phyloP scores from a whole-genome alignment of 2,329 filamentous ascomycete genomes.

The Lasiodiplodia theobromae region DNA sequence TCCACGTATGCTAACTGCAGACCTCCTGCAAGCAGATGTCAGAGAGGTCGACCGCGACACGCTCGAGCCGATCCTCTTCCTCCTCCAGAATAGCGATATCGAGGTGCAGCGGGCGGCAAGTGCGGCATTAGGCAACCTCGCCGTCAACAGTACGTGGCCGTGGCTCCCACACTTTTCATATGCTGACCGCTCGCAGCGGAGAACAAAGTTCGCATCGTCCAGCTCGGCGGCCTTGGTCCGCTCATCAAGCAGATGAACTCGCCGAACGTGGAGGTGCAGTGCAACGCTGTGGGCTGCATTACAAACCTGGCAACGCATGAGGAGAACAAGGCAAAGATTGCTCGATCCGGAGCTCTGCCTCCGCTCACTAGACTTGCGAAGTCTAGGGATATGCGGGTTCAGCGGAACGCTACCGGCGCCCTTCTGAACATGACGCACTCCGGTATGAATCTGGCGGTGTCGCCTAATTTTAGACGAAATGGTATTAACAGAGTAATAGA shows the following conservation, averaged over 20 bases:
- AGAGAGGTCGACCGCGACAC: slow-evolving; percentile 94
- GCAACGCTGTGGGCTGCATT: slow-evolving; percentile 98
- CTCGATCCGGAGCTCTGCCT: slow-evolving; percentile 88
- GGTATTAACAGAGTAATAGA: slow-evolving; percentile 61
- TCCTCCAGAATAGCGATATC: slow-evolving; percentile 93
- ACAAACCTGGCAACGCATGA: slow-evolving; percentile 98
- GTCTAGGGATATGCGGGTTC: slow-evolving; percentile 97
- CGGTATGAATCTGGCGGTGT: slow-evolving; percentile 62
- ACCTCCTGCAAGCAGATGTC: slow-evolving; percentile 72
- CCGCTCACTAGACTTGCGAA: slow-evolving; percentile 92
- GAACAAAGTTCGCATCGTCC: slow-evolving; percentile 96
- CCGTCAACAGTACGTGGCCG: slow-evolving; percentile 80
- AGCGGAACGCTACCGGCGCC: slow-evolving; percentile 95
- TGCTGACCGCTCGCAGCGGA: slow-evolving; percentile 73
- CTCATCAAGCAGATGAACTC: slow-evolving; percentile 99
- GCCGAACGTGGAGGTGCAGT: slow-evolving; percentile 96
- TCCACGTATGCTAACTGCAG: slow-evolving; percentile 33
- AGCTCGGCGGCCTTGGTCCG: slow-evolving; percentile 86
- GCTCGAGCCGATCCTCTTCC: slow-evolving; percentile 92
- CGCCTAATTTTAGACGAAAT: slow-evolving; percentile 15
- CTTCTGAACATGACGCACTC: slow-evolving; percentile 99
- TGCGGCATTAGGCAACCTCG: slow-evolving; percentile 92
- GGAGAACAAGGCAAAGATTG: slow-evolving; percentile 99
- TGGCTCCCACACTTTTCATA: slow-evolving; percentile 29
- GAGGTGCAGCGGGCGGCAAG: slow-evolving; percentile 97